Conservation (phyloP, 345 rosid species). For the Boechera retrofracta region DNA sequence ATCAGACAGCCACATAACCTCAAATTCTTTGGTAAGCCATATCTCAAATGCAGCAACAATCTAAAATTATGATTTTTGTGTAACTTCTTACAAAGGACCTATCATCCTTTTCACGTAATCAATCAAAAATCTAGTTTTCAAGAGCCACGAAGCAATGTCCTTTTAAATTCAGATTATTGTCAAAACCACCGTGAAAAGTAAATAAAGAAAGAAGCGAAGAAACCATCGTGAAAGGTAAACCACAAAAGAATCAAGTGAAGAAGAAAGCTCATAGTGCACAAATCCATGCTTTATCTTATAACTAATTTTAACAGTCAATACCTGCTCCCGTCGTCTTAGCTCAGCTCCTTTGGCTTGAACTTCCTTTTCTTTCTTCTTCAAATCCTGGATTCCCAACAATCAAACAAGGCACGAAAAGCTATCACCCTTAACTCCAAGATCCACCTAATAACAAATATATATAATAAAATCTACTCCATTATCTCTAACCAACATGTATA, state of each 20-base stretch:
- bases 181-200: too few relatives aligned
- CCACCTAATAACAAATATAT: conserved; percentile 6
- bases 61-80: too few relatives aligned
- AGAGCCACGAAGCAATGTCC: too few relatives aligned
- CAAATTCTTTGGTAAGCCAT: too few relatives aligned
- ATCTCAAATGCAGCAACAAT: too few relatives aligned
- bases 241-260: background rate
- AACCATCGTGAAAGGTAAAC: background rate
- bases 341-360: conserved; percentile 98
- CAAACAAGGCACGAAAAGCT: conserved; percentile 17
- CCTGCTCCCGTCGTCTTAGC: conserved; percentile 89
- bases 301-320: conserved; percentile 38
- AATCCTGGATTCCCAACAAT: conserved; percentile 75
- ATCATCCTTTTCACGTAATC: too few relatives aligned
- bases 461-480: background rate
- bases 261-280: conserved; percentile 15
- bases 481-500: conserved; percentile 46
- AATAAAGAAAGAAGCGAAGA: too few relatives aligned
- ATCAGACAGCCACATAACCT: too few relatives aligned
- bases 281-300: background rate
- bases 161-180: too few relatives aligned
- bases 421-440: conserved; percentile 18
- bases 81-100: too few relatives aligned
- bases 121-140: too few relatives aligned
- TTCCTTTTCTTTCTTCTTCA: conserved; percentile 88